Evolutionary conservation across 495 filamentous ascomycete species (phyloP), one percentile per base, ranked within the genome.

Genomic region (Pseudomonodictys pantanalensis): DNA sequence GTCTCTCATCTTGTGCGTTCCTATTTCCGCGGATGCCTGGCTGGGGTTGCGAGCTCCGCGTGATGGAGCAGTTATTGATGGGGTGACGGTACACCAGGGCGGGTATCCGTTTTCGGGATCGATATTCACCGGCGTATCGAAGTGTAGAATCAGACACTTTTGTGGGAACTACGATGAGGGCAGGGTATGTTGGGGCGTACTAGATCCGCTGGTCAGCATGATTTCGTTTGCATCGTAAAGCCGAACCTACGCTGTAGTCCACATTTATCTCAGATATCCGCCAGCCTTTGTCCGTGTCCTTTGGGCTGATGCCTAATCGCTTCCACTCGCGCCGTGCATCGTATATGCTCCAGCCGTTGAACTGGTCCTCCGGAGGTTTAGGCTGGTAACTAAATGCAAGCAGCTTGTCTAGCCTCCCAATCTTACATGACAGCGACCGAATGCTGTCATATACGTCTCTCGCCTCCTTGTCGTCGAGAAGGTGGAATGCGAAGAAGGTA

Each of bases 121-220:
- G 86, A 74, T 92, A 97, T 56, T 80, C 78, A 58, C 88, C 88
- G 10, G 92, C 95, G 69, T 99, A 96, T 60, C 95, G 96, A 52
- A 99, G 82, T 42, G 91, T 91, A 64, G 92, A 97, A 73, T 99
- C 93, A 38, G 93, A 97, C 64, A 99, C 95, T 44, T 83, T 80
- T 28, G 85, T 83, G 20, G 93, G 93, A 17, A 97, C 90, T 24
- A 83, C 83, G 11, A 99, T 80, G 20, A 95, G 61, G 0, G 86
- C 85, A 32, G 93, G 93, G 71, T 99, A 99, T n/a, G 95, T 99
- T 11, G 89, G 85, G 26, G 91, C 96, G 69, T 96, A 97, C 85
- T 89, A 56, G 29, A 67, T 30, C 39, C 15, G 42, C 79, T 68
- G 49, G 33, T 67, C 17, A 52, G 50, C 33, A 46, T 42, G n/a